Evolutionary conservation across 1,139 yeast species (phyloP), one percentile per base, ranked within the genome.

Genomic region (Arxiozyma slooffiae): DNA sequence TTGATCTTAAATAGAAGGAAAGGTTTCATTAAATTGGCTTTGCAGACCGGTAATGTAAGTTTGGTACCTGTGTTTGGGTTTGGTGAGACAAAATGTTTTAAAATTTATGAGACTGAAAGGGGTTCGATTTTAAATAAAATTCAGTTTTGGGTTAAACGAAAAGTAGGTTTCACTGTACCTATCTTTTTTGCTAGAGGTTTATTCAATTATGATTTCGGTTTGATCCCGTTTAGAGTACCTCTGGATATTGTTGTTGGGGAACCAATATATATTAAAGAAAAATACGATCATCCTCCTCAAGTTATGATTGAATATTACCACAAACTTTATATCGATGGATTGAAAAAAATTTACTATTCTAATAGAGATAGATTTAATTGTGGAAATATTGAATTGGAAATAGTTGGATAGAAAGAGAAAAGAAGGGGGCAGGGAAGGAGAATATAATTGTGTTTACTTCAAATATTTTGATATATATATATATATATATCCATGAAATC

Each of bases 141-240:
- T 52, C 97, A 90, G 66, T 69, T 76, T 41, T 79, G 87, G 80
- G 65, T 90, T 64, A 90, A 92, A 61, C 72, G 73, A 40, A 74
- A 71, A 41, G 76, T 82, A 52, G 92, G 90, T 3, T 92, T 90
- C 68, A 90, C 98, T 0, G 63, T 92, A 17, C 98, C 98, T 1
- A 78, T 92, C 53, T 85, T 92, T 70, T 85, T 89, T 63, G 97
- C 97, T 0, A 75, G 97, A 48, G 97, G 98, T 0, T 77, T 92
- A 0, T 89, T 92, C 68, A 88, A 90, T 60, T 87, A 90, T 62
- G 96, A 90, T 64, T 87, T 86, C 69, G 98, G 98, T 0, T 71
- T 92, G 41, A 70, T 94, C 55, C 97, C 98, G 1, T 90, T 79
- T 66, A 74, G 97, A 57, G 78, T 82, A 52, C 88, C 90, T 0